Conservation (phyloP, 345 rosid species). For the Melaleuca alternifolia region DNA sequence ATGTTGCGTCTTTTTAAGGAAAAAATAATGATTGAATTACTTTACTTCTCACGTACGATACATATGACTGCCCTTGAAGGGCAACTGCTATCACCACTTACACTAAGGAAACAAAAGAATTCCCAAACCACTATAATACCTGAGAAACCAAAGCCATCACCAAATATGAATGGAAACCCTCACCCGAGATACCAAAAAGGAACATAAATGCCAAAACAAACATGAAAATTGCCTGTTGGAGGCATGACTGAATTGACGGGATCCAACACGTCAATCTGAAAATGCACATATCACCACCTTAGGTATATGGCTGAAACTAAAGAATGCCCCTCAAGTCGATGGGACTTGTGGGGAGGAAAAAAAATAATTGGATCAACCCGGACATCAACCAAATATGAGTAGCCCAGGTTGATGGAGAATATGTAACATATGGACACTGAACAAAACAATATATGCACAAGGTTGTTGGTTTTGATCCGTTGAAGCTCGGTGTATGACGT, state of each 20-base stretch:
- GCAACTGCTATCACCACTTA: not conserved
- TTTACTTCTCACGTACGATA: not conserved
- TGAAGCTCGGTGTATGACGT: not conserved
- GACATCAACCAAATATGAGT: conserved; percentile 11
- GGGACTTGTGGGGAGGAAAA: conserved; percentile 33
- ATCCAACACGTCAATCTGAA: conserved; percentile 4
- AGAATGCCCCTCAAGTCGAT: conserved; percentile 29
- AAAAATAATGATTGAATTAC: not conserved
- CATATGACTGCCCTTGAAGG: not conserved
- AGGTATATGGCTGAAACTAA: conserved; percentile 20
- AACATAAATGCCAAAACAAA: not conserved
- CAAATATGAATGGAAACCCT: not conserved
- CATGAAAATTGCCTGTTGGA: conserved; percentile 4
- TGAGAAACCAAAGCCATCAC: not conserved
- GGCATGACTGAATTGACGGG: conserved; percentile 9
- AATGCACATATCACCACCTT: conserved; percentile 18
- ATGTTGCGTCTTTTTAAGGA: not conserved
- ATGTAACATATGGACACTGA: not conserved
- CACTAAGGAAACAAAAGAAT: not conserved
- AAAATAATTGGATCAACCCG: not conserved
- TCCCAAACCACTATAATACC: conserved; percentile 4
- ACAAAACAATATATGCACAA: conserved; percentile 23
- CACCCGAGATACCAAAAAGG: not conserved
- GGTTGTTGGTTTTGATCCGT: not conserved
- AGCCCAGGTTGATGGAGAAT: conserved; percentile 7